Evolutionary conservation across 2,329 filamentous ascomycete species (phyloP).

Genomic region (Mollisia scopiformis): DNA sequence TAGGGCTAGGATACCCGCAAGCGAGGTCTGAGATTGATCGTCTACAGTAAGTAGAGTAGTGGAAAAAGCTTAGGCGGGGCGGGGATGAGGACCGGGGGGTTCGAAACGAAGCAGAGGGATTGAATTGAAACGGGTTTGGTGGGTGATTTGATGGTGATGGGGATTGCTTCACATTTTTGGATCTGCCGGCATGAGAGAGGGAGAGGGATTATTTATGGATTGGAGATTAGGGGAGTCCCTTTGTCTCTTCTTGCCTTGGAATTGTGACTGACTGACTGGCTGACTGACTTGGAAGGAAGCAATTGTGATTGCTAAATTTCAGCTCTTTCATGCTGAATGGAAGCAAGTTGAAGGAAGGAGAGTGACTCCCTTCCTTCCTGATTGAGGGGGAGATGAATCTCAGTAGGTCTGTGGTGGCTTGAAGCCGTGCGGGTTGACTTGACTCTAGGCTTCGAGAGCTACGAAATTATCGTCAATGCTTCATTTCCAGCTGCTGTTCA

Average conservation of each 20-base stretch:
- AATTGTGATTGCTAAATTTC: neutral
- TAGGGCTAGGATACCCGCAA: neutral
- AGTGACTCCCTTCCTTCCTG: neutral
- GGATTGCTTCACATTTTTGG: neutral
- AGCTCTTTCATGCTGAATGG: neutral
- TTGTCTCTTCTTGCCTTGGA: neutral
- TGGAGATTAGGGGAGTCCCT: neutral
- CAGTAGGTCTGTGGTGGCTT: neutral
- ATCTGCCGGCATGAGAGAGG: neutral
- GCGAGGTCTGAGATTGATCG: neutral
- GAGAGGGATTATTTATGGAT: too few relatives aligned
- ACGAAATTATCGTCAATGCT: constrained; percentile 9
- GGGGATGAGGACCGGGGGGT: constrained; percentile 12
- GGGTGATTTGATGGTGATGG: neutral
- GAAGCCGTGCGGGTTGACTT: neutral
- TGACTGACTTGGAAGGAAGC: too few relatives aligned
- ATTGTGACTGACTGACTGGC: neutral
- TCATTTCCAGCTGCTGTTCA: neutral
- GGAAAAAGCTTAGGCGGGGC: constrained; percentile 1
- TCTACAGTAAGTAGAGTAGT: too few relatives aligned
- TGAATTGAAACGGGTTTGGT: neutral
- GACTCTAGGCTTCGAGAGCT: neutral
- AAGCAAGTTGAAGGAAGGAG: neutral
- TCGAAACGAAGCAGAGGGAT: constrained; percentile 10
- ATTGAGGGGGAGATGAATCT: neutral